Percentiles rank a stretch among this genome's conserved stretches.
phyloP scores from a whole-genome alignment of 352 stramenopile genomes.

The Globisporangium splendens region DNA sequence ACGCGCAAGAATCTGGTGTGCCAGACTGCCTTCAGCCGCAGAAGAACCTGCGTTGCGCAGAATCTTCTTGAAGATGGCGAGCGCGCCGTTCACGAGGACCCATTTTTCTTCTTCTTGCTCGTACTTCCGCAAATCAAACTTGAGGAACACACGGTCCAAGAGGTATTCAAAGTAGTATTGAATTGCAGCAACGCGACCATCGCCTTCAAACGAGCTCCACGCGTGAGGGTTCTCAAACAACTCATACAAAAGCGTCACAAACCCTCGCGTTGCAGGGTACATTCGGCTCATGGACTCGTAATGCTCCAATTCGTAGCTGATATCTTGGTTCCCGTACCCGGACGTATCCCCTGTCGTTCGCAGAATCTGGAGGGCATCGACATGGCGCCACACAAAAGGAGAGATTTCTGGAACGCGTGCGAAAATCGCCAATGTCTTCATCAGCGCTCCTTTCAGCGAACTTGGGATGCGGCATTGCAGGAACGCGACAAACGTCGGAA shows the following conservation, averaged over 20 bases:
- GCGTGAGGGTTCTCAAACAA: conserved; percentile 73
- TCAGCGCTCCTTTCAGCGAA: conserved; percentile 79
- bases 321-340: conserved; percentile 66
- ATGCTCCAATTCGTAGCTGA: conserved; percentile 84
- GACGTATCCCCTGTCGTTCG: conserved; percentile 63
- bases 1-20: conserved; percentile 64
- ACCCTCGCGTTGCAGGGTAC: conserved; percentile 78
- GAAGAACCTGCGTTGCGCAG: conserved; percentile 45
- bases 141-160: conserved; percentile 77
- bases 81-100: conserved; percentile 61
- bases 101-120: conserved; percentile 83
- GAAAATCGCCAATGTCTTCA: conserved; percentile 82
- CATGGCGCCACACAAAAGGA: conserved; percentile 80
- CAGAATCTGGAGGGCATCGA: conserved; percentile 81
- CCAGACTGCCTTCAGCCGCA: conserved; percentile 47
- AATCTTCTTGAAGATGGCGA: conserved; percentile 80
- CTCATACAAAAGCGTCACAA: conserved; percentile 70
- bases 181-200: conserved; percentile 70
- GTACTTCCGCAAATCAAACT: conserved; percentile 84
- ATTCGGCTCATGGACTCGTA: conserved; percentile 74
- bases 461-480: conserved; percentile 81
- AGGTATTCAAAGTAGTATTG: conserved; percentile 86
- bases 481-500: conserved; percentile 80
- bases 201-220: conserved; percentile 72
- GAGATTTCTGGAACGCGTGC: conserved; percentile 73